Base-by-base conservation (phyloP, 1,284 basidiomycete genomes). In the Boletus hoseneyae region DNA sequence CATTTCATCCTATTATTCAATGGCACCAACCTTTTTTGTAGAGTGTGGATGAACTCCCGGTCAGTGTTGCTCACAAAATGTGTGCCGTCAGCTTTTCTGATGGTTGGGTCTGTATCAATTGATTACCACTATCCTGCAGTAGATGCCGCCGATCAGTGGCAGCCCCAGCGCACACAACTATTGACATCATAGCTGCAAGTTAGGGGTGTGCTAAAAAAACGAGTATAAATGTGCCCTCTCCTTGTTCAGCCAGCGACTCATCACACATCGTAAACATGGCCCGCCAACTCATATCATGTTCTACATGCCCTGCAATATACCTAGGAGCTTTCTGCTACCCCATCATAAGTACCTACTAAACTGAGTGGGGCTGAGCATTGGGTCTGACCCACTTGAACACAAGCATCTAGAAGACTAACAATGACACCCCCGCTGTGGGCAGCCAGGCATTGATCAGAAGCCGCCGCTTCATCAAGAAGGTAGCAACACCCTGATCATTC, bases 401-500 rank as follows among this genome's bases (percentile, higher is more conserved):
- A 68, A 64, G n/a, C 39, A 27, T 50, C 40, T 38, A 61, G 62
- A 46, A 50, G 27, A 6, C 25, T 66, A 25, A 40, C 53, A 29
- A 57, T 55, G 12, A 45, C 60, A 0, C 39, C 60, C 2, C 48
- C 59, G 5, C 47, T 46, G 16, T 42, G 60, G 52, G 1, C 53
- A 67, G 35, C 39, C 59, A 0, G 27, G 45, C 3, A 10, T 52
- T 6, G 34, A 51, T 27, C 46, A 49, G 38, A 49, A 52, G 7
- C 36, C 45, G 3, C 36, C 46, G 1, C 16, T 30, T 41, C 39
- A 30, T 8, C 48, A 54, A 1, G 44, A 50, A 33, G 48, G 54
- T 11, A 62, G 43, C 35, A 67, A 68, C 45, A 56, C 55, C 15
- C 29, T 66, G 23, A 60, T 68, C 39, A 39, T 64, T 18, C 54